phyloP scores from a whole-genome alignment of 345 rosid genomes.

The Linum lewisii region DNA sequence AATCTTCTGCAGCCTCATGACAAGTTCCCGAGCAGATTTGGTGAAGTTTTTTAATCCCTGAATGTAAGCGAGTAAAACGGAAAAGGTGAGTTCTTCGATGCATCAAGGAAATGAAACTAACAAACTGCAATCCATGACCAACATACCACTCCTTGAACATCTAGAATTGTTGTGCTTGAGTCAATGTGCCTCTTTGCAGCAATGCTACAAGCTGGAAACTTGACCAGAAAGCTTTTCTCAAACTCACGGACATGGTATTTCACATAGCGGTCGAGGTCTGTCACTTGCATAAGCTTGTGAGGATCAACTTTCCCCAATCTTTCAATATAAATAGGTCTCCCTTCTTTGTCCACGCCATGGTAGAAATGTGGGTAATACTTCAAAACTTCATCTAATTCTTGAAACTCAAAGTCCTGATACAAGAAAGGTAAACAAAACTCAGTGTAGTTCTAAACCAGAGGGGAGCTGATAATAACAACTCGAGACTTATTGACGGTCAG shows the following conservation, averaged over 20 bases:
- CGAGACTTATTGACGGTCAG: background rate
- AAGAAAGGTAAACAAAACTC: background rate
- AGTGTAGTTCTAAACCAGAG: background rate
- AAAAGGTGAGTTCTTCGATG: background rate
- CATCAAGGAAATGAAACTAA: constrained; percentile 3
- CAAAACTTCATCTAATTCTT: constrained; percentile 4
- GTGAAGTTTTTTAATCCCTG: constrained; percentile 83
- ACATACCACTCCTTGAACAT: constrained; percentile 97
- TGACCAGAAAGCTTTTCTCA: constrained; percentile 68
- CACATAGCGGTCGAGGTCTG: constrained; percentile 77
- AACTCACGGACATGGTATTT: constrained; percentile 88
- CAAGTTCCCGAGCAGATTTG: constrained; percentile 89
- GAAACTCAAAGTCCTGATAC: constrained; percentile 3
- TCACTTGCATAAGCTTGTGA: constrained; percentile 76
- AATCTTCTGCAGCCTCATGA: constrained; percentile 81
- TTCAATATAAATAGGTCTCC: constrained; percentile 87
- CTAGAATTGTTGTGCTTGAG: constrained; percentile 90
- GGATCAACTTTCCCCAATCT: constrained; percentile 93
- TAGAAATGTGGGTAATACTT: constrained; percentile 29
- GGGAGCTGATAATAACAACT: background rate
- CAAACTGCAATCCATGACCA: background rate
- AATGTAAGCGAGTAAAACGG: constrained; percentile 12
- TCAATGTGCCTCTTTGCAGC: constrained; percentile 93
- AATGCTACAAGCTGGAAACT: constrained; percentile 86
- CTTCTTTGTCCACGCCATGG: constrained; percentile 98